Percentiles rank a stretch among this genome's conserved stretches.
These are phyloP conservation scores for Syzygium jambos DNA, from an alignment of 345 rosid genomes.

Conservation along the genomic window DNA sequence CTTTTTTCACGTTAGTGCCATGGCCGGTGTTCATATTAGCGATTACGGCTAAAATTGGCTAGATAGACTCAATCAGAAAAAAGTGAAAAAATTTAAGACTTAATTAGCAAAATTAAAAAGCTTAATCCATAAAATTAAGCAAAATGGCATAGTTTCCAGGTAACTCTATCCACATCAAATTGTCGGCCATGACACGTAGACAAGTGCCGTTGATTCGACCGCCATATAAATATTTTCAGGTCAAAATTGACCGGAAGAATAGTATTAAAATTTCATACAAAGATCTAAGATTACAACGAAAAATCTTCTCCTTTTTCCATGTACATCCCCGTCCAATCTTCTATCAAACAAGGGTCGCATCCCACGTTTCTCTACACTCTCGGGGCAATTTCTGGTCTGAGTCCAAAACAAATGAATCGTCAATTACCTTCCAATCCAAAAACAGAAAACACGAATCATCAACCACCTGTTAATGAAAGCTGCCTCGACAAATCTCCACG, in stretches of 20 bases:
- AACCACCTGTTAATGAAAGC: background rate
- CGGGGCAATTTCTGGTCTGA: background rate
- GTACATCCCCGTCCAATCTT: background rate
- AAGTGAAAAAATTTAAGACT: too few relatives aligned
- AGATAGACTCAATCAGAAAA: too few relatives aligned
- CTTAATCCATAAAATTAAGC: too few relatives aligned
- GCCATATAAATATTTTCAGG: too few relatives aligned
- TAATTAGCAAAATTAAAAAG: too few relatives aligned
- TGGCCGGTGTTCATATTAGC: too few relatives aligned
- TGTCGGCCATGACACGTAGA: too few relatives aligned
- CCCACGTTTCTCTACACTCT: background rate
- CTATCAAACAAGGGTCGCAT: background rate
- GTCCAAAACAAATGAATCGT: background rate
- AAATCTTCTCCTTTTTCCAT: background rate
- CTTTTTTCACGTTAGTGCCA: too few relatives aligned
- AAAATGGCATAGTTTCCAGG: too few relatives aligned
- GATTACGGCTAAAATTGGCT: too few relatives aligned
- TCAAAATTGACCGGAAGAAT: background rate
- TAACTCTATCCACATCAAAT: too few relatives aligned
- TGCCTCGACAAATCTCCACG: background rate
- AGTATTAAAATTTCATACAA: background rate
- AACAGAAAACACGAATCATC: background rate
- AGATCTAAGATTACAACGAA: background rate
- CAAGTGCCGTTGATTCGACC: too few relatives aligned
- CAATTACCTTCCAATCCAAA: background rate